Percentiles rank a stretch among this genome's conserved stretches.
Evolutionary conservation across 495 filamentous ascomycete genomes (phyloP).

Genomic region (Tetracladium marchalianum): DNA sequence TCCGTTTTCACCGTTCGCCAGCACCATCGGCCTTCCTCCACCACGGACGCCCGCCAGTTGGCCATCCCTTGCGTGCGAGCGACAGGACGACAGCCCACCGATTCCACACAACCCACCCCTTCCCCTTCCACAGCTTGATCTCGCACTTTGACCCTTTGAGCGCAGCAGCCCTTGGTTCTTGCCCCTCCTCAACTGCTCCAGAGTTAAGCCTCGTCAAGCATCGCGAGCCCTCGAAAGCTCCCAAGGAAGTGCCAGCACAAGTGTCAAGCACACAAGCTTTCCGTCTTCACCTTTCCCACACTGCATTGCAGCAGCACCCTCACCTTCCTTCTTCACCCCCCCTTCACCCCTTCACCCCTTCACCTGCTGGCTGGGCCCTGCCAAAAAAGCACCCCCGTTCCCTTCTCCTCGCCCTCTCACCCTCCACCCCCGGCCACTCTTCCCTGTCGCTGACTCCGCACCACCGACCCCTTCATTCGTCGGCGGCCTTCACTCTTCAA

Average conservation of each 20-base stretch:
- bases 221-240: slow-evolving; percentile 3
- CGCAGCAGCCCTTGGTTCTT: background rate
- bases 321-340: background rate
- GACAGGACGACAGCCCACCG: no score
- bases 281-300: background rate
- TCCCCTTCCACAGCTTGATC: slow-evolving; percentile 1
- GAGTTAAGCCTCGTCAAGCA: slow-evolving; percentile 8
- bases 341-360: background rate
- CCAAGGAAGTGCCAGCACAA: background rate
- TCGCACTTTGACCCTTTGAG: background rate
- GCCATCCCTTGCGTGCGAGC: no score
- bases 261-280: slow-evolving; percentile 4
- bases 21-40: no score
- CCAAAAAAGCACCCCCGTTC: slow-evolving; percentile 3
- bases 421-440: slow-evolving; percentile 18
- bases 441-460: slow-evolving; percentile 26
- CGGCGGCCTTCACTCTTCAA: slow-evolving; percentile 33
- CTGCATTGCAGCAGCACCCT: background rate
- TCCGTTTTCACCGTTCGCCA: no score
- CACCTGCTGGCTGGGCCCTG: no score
- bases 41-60: no score
- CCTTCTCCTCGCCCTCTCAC: slow-evolving; percentile 21
- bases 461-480: slow-evolving; percentile 39
- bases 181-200: background rate
- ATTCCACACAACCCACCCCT: no score